Base-by-base conservation (phyloP, 805 yeast genomes). In the Brettanomyces naardenensis region DNA sequence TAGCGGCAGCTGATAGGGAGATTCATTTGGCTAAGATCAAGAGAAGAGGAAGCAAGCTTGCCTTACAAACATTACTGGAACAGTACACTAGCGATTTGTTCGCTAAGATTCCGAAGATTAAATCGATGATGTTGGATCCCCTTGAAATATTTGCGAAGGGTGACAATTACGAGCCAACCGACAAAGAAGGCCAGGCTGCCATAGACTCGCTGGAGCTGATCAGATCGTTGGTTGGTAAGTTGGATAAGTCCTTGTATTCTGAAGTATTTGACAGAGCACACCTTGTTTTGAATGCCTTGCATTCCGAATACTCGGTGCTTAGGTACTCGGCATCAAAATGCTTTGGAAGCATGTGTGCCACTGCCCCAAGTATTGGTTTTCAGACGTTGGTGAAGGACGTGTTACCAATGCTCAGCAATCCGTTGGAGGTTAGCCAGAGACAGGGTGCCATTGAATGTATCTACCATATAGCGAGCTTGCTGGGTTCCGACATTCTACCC, bases 391-490 rank as follows among this genome's bases (percentile, higher is more conserved):
- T 92, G n/a, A 77, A 80, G 47, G 65, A 72, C 6, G 69, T 90
- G 2, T 62, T 94, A 29, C 96, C 97, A 1, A 68, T 86, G 71
- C 63, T 89, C 54, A 78, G 78, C 47, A 86, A 83, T 57, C 84
- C 92, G 1, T 76, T 83, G 13, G 74, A 73, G 23, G 62, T 79
- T 6, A 69, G 64, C 19, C 81, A 79, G 43, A 74, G 98, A 44
- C 97, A 90, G 63, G 98, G 99, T 52, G 88, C 95, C 5, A 82
- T 87, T 39, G 99, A 92, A 61, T 75, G 92, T 19, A 71, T 90
- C 6, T 89, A 86, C 55, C 97, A 92, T 53, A 66, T 92, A 33
- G 77, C 95, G 2, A 68, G 69, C 28, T 72, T 82, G 3, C 87
- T 92, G 96, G 97, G 94, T 1, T 67, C 85, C 6, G 83, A 75